Percentiles rank a stretch among this genome's conserved stretches.
These are phyloP conservation scores for Breviolum minutum DNA, from an alignment of 73 alveolate genomes.

Conservation along the genomic window DNA sequence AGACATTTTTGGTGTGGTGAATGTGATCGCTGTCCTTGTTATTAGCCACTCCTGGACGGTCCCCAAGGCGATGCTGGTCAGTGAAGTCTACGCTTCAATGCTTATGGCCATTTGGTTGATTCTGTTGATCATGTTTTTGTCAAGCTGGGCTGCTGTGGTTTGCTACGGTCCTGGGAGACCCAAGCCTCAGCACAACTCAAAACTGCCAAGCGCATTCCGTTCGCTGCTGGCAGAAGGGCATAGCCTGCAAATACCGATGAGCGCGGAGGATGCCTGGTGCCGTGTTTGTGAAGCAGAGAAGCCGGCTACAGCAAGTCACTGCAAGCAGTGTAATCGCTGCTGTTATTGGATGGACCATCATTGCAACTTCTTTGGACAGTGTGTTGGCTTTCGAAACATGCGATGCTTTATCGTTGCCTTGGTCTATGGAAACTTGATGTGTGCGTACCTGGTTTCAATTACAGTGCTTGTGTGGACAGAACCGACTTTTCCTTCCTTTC, in stretches of 20 bases:
- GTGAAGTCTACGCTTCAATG: not conserved
- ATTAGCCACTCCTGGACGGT: conserved; percentile 18
- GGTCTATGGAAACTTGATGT: conserved; percentile 28
- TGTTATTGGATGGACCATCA: conserved; percentile 46
- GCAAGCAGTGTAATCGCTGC: not conserved
- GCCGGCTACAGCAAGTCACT: not conserved
- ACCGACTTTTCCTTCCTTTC: not conserved
- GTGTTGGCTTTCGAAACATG: conserved; percentile 25
- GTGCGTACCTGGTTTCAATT: not conserved
- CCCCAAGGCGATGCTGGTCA: conserved; percentile 17
- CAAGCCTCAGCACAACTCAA: not conserved
- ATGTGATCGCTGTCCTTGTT: not conserved
- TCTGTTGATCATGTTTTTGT: conserved; percentile 1
- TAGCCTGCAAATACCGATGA: not conserved
- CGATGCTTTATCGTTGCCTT: conserved; percentile 24
- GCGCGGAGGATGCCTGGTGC: conserved; percentile 22
- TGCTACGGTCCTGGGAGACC: conserved; percentile 28
- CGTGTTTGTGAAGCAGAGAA: conserved; percentile 7
- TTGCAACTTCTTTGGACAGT: conserved; percentile 46
- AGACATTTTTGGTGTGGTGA: conserved; percentile 19
- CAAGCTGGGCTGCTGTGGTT: conserved; percentile 49
- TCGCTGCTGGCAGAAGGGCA: not conserved
- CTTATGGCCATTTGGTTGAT: not conserved
- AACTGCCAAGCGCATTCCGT: not conserved
- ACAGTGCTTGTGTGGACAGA: conserved; percentile 2